These are phyloP conservation scores for Melampsora abietis-canadensis DNA, from an alignment of 1,284 basidiomycete genomes.

Conservation along the genomic window DNA sequence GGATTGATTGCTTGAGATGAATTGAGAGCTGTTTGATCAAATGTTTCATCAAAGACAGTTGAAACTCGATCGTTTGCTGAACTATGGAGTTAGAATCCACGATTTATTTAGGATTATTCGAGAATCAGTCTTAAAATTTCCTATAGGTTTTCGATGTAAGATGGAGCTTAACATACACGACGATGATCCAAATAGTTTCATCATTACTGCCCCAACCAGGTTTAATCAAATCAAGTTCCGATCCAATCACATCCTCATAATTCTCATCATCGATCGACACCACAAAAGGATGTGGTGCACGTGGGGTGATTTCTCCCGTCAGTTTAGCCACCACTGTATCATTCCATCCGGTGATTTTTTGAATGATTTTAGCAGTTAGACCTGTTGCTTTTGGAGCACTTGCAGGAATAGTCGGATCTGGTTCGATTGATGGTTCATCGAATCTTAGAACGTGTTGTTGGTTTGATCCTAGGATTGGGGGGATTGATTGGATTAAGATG, in stretches of 20 bases:
- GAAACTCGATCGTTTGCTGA: slow-evolving; percentile 38
- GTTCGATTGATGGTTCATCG: neutral
- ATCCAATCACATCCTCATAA: slow-evolving; percentile 29
- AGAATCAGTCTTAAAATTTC: neutral
- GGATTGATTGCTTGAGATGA: slow-evolving; percentile 35
- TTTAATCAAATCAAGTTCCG: slow-evolving; percentile 28
- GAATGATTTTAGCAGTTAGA: slow-evolving; percentile 23
- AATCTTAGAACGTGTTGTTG: neutral
- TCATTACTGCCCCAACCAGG: slow-evolving; percentile 34
- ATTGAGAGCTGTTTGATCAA: slow-evolving; percentile 30
- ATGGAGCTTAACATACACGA: slow-evolving; percentile 16
- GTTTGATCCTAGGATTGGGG: neutral
- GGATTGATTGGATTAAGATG: neutral
- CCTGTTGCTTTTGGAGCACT: slow-evolving; percentile 6
- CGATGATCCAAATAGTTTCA: slow-evolving; percentile 40
- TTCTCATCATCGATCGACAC: slow-evolving; percentile 29
- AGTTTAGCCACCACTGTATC: slow-evolving; percentile 29
- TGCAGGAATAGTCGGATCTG: neutral
- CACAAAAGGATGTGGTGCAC: slow-evolving; percentile 37
- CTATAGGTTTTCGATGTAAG: neutral
- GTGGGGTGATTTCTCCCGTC: slow-evolving; percentile 24
- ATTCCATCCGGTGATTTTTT: slow-evolving; percentile 39
- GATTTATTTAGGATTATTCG: neutral
- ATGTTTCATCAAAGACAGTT: slow-evolving; percentile 28
- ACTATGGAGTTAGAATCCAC: neutral